Evolutionary conservation across 2,329 filamentous ascomycete species (phyloP), one percentile per base, ranked within the genome.

Genomic region (Aspergillus costaricaensis): DNA sequence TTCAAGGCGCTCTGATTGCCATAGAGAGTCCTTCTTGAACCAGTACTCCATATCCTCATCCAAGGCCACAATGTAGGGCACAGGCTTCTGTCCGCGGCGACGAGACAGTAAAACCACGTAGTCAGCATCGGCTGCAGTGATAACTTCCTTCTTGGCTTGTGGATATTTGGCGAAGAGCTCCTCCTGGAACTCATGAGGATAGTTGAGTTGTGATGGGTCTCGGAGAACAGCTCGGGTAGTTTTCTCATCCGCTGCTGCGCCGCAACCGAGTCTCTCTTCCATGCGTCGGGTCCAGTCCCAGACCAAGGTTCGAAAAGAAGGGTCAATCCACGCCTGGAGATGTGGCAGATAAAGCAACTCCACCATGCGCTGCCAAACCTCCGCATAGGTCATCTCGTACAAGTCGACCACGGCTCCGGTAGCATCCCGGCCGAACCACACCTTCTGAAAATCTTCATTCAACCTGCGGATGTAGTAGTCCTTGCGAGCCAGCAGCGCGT

Each of bases 1-100:
- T 15, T 51, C 55, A 3, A 57, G 7, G 15, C 43, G 44, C 21
- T 57, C 55, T 12, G 55, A 57, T n/a, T 57, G 55, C 55, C 55
- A 57, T 2, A 57, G 36, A 7, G 55, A 57, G 14, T 57, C 55
- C 21, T 58, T 58, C 19, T 58, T 58, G 49, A 58, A 58, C 56
- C 56, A 58, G 15, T 41, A 43, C 25, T 43, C 55, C 6, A 57
- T 32, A 3, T 21, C 30, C 19, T 36, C 30, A 8, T 57, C 55
- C 8, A 57, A 47, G 7, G 21, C n/a, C 7, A 47, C 23, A 30
- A 57, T 51, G n/a, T 51, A 57, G 10, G 32, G 32, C 2, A 51
- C 47, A 15, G 55, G 55, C 47, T 57, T 57, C 5, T 43, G 55
- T 9, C 55, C 55, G 4, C 12, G 21, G 12, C 14, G 21, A 3